Percentiles rank a stretch among this genome's conserved stretches.
Evolutionary conservation across 1,139 yeast species (phyloP).

Genomic region (Saccharomyces hybrid): DNA sequence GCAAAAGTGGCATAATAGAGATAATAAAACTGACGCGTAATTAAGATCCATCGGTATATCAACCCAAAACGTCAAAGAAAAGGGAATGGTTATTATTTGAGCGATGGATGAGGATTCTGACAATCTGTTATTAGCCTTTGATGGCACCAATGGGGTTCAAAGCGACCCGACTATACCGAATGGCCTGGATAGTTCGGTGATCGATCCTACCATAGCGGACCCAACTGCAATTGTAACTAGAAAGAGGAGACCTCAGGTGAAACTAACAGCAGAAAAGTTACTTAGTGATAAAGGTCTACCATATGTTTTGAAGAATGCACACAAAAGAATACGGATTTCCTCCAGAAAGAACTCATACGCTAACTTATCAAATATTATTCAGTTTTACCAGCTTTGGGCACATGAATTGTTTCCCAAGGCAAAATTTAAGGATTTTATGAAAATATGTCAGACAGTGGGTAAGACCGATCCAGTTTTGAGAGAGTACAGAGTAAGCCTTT

Average conservation of each 20-base stretch:
- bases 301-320: conserved; percentile 39
- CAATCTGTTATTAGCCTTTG: conserved; percentile 2
- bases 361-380: conserved; percentile 45
- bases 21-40: not conserved
- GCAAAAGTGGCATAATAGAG: not conserved
- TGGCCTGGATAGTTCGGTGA: conserved; percentile 8
- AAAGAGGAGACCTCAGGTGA: conserved; percentile 26
- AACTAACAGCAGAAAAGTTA: conserved; percentile 45
- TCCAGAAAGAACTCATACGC: conserved; percentile 37
- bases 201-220: conserved; percentile 15
- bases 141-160: not conserved
- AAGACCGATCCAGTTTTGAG: conserved; percentile 23
- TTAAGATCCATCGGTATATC: not conserved
- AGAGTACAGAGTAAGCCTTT: conserved; percentile 24
- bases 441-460: conserved; percentile 27
- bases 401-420: conserved; percentile 76
- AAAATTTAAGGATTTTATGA: conserved; percentile 53
- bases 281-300: conserved; percentile 44
- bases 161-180: conserved; percentile 2
- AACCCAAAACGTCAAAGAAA: not conserved
- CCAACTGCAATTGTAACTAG: conserved; percentile 20
- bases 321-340: conserved; percentile 38
- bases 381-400: conserved; percentile 78
- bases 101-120: conserved; percentile 3
- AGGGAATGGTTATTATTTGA: not conserved